Evolutionary conservation across 352 stramenopile genomes (phyloP).

Genomic region (Blastocystis hominis): DNA sequence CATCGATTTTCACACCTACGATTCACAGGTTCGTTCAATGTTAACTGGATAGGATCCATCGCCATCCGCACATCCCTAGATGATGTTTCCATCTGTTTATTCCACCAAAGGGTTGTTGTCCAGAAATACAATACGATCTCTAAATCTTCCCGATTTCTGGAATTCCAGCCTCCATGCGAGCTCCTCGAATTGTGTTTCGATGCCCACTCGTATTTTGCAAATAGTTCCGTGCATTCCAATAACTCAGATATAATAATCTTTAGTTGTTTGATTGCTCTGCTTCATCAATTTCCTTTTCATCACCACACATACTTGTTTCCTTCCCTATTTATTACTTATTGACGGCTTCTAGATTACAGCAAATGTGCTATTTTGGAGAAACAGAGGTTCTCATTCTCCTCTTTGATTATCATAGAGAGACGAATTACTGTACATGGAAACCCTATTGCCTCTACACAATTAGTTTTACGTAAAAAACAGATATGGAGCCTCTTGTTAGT

Average conservation of each 20-base stretch:
- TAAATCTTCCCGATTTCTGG: not conserved
- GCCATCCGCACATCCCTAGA: not conserved
- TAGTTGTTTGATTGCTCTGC: not conserved
- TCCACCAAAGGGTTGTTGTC: not conserved
- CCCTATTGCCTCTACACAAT: not conserved
- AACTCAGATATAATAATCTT: too few species aligned
- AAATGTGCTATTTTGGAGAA: not conserved
- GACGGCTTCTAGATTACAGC: not conserved
- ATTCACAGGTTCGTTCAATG: not conserved
- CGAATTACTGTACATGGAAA: not conserved
- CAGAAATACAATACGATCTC: not conserved
- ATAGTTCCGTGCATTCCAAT: too few species aligned
- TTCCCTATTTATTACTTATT: not conserved
- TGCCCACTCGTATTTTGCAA: too few species aligned
- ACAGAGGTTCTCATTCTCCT: not conserved
- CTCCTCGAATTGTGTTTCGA: not conserved
- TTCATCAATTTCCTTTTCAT: not conserved
- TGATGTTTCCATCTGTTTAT: not conserved
- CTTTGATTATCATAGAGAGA: conserved; percentile 21
- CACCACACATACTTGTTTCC: not conserved
- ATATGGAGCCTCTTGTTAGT: not conserved
- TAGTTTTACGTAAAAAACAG: not conserved
- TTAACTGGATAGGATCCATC: not conserved
- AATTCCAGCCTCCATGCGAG: not conserved
- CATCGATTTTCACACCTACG: not conserved